Evolutionary conservation across 139 green algal genomes (phyloP), one percentile per base, ranked within the genome.

Genomic region (Nannochloris sp.): DNA sequence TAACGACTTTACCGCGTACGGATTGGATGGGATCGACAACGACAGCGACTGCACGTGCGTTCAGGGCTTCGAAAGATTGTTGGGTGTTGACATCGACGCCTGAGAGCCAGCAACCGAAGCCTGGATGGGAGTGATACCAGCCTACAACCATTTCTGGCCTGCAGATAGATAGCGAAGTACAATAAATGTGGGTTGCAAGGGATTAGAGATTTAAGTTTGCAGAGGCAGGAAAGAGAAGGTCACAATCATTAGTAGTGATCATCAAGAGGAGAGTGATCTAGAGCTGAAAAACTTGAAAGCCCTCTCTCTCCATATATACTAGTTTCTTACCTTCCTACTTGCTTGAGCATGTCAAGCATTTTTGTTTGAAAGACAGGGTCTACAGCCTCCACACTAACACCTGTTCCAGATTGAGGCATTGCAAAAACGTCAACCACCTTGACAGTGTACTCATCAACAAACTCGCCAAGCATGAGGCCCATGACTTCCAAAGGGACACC

Each of bases 331-430:
- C 88, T 80, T 12, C 94, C 93, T 1, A 83, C 85, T 79, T 99
- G 94, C 76, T 97, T 98, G n/a, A 99, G 75, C 94, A 99, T 99
- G 73, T 99, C 94, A 30, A 98, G 79, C 94, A 99, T 99, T 67
- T 96, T 96, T 8, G 93, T 97, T 69, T 99, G 94, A 66, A 98
- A 99, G 12, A 99, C 94, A 0, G 94, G 94, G 66, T 99, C 94
- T 27, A 99, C 94, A 0, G 94, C 94, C 78, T 99, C 94, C 53
- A 98, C 94, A 38, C 79, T 92, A 7, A 99, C 94, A 27, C 94
- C 93, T 1, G 94, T 99, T 2, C 94, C 94, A 25, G 80, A 93
- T 73, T 99, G 94, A 0, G 95, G 95, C 95, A 99, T 99, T 2
- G 95, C 95, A 77, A 99, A 99, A 34, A 99, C 95, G 71, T 99